Conservation (phyloP, 1,139 yeast species). For the Candida sp. region DNA sequence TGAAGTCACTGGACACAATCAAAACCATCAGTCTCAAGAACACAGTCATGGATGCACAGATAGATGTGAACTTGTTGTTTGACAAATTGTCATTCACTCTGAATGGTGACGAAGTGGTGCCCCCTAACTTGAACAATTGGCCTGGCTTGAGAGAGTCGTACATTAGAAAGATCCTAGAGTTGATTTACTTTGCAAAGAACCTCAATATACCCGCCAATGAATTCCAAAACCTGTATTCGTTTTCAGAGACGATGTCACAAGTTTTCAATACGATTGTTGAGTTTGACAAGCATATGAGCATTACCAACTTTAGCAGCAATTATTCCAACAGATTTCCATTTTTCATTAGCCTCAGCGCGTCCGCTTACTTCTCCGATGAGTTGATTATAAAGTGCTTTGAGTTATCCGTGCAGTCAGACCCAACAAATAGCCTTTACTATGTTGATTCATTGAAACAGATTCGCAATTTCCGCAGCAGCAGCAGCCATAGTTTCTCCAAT, state of each 20-base stretch:
- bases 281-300: constrained; percentile 42
- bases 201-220: constrained; percentile 28
- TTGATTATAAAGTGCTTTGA: constrained; percentile 67
- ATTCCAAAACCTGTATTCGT: constrained; percentile 42
- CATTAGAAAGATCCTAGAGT: constrained; percentile 53
- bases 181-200: constrained; percentile 44
- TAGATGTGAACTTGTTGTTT: constrained; percentile 58
- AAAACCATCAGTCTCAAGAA: constrained; percentile 57
- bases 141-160: constrained; percentile 46
- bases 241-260: constrained; percentile 40
- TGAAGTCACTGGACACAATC: constrained; percentile 43
- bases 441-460: constrained; percentile 58
- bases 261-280: constrained; percentile 42
- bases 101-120: constrained; percentile 52
- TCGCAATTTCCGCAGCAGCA: constrained; percentile 5
- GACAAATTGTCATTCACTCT: constrained; percentile 48
- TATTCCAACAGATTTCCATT: constrained; percentile 25
- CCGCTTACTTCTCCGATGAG: constrained; percentile 63
- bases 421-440: constrained; percentile 57
- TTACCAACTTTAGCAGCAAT: constrained; percentile 16
- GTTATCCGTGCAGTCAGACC: constrained; percentile 56
- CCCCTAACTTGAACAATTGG: constrained; percentile 50
- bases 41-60: constrained; percentile 53
- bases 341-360: constrained; percentile 61
- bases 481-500: constrained; percentile 13